These are phyloP conservation scores for Rhododendron ferrugineum DNA, from an alignment of 148 eudicot genomes.

Conservation along the genomic window DNA sequence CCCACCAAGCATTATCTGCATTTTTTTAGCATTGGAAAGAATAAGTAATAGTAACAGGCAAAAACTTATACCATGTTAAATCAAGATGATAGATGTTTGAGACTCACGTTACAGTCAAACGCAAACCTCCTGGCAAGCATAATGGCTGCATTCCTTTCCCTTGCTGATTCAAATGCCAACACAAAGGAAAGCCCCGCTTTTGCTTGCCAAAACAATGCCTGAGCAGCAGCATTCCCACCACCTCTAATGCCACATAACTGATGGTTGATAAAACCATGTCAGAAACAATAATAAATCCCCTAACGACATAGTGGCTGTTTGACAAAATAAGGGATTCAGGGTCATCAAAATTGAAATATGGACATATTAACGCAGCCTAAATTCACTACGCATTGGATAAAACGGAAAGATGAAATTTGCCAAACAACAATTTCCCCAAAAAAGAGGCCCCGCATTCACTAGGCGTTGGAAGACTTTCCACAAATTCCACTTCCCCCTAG, in stretches of 20 bases:
- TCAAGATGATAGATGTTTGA: constrained; percentile 1
- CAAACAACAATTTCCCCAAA: neutral
- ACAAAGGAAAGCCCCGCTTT: constrained; percentile 68
- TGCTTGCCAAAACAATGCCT: constrained; percentile 84
- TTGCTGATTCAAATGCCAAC: constrained; percentile 77
- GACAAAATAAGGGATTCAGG: neutral
- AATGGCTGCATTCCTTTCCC: constrained; percentile 95
- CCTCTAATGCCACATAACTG: constrained; percentile 97
- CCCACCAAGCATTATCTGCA: constrained; percentile 77
- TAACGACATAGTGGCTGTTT: neutral
- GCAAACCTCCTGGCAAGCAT: constrained; percentile 95
- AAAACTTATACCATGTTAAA: neutral
- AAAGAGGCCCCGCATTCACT: neutral
- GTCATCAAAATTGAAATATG: neutral
- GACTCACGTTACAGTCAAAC: constrained; percentile 93
- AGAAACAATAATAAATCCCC: neutral
- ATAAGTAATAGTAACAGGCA: neutral
- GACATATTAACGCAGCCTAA: neutral
- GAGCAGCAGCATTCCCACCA: constrained; percentile 98
- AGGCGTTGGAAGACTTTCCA: neutral
- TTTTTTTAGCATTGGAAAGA: constrained; percentile 4
- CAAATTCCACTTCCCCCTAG: neutral
- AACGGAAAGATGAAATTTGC: neutral
- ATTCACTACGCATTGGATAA: neutral
- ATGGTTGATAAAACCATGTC: constrained; percentile 5